Percentiles rank a stretch among this genome's conserved stretches.
Evolutionary conservation across 148 eudicot genomes (phyloP).

Genomic region (Pharnaceum exiguum): DNA sequence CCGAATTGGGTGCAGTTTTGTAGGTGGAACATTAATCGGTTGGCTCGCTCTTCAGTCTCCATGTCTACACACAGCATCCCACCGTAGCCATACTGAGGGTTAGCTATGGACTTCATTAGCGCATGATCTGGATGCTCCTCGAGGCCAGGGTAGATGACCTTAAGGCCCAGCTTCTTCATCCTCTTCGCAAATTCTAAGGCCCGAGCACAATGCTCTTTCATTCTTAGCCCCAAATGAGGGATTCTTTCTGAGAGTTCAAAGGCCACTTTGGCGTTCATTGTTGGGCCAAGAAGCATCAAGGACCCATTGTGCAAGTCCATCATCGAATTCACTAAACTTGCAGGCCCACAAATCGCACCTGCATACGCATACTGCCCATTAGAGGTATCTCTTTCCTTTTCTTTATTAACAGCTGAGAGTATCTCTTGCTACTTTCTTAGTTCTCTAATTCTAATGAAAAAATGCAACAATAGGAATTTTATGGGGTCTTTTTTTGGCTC

Average conservation of each 20-base stretch:
- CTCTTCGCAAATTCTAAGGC: constrained; percentile 65
- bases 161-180: constrained; percentile 76
- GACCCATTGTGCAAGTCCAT: constrained; percentile 95
- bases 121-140: constrained; percentile 79
- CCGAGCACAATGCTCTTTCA: constrained; percentile 85
- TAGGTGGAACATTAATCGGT: constrained; percentile 63
- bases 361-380: too few species aligned
- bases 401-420: too few species aligned
- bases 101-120: constrained; percentile 53
- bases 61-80: constrained; percentile 85
- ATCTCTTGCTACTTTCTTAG: too few species aligned
- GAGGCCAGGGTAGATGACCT: constrained; percentile 84
- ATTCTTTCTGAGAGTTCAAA: constrained; percentile 82
- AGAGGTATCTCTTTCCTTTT: too few species aligned
- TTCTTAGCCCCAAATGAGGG: constrained; percentile 77
- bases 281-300: constrained; percentile 87
- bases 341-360: constrained; percentile 94
- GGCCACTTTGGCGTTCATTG: constrained; percentile 98
- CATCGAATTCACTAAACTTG: constrained; percentile 85
- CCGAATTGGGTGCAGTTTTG: constrained; percentile 82
- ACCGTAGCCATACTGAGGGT: constrained; percentile 71
- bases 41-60: constrained; percentile 76
- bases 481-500: too few species aligned
- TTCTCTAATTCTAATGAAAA: too few species aligned
- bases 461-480: too few species aligned